Evolutionary conservation across 1,284 basidiomycete genomes (phyloP).

Genomic region (Cryptococcus sp.): DNA sequence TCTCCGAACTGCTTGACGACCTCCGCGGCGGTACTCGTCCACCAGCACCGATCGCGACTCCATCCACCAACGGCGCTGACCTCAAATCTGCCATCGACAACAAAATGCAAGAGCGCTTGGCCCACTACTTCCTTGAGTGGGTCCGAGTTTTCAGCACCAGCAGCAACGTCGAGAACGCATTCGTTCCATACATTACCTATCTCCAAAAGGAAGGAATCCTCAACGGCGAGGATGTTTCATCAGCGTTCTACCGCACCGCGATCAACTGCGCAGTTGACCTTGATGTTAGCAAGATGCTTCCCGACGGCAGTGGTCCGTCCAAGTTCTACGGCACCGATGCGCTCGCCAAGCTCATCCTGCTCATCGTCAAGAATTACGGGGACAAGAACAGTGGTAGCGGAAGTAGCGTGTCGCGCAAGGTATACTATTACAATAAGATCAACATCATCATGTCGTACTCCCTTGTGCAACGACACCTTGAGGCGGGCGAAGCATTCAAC

Average conservation of each 20-base stretch:
- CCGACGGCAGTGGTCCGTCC: slow-evolving; percentile 65
- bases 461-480: slow-evolving; percentile 91
- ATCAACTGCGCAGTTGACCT: slow-evolving; percentile 91
- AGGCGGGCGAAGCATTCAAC: slow-evolving; percentile 85
- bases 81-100: slow-evolving; percentile 46
- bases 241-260: slow-evolving; percentile 97
- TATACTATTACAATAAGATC: slow-evolving; percentile 98
- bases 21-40: slow-evolving; percentile 31
- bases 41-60: slow-evolving; percentile 56
- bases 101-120: slow-evolving; percentile 58
- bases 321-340: slow-evolving; percentile 93
- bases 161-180: slow-evolving; percentile 92
- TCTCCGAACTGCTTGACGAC: slow-evolving; percentile 51
- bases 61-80: slow-evolving; percentile 23
- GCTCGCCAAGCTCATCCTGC: slow-evolving; percentile 89
- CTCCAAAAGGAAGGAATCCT: slow-evolving; percentile 95
- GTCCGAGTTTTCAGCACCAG: slow-evolving; percentile 72
- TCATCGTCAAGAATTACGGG: slow-evolving; percentile 98
- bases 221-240: slow-evolving; percentile 93
- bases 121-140: slow-evolving; percentile 75
- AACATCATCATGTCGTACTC: slow-evolving; percentile 96
- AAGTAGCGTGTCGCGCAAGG: slow-evolving; percentile 78
- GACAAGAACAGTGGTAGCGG: slow-evolving; percentile 62
- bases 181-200: slow-evolving; percentile 96
- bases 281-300: slow-evolving; percentile 81